phyloP scores from a whole-genome alignment of 1,139 yeast species.

The Yamadazyma spencermartinsiae region DNA sequence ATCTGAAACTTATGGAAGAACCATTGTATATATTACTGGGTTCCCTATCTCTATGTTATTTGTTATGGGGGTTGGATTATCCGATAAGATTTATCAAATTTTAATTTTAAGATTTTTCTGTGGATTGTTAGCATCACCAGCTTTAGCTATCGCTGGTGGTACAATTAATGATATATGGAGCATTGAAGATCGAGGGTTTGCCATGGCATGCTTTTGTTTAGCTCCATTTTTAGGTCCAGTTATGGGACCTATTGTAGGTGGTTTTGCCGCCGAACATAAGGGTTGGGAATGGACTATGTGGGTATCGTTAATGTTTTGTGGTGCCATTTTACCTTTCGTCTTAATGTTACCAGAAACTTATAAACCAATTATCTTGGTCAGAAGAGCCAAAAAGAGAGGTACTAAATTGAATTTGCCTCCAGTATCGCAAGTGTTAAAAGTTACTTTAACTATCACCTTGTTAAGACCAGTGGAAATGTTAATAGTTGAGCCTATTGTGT shows the following conservation, averaged over 20 bases:
- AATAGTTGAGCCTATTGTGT: slow-evolving; percentile 66
- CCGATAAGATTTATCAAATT: slow-evolving; percentile 56
- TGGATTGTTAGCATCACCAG: slow-evolving; percentile 82
- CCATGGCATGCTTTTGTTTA: slow-evolving; percentile 68
- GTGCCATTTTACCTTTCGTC: slow-evolving; percentile 60
- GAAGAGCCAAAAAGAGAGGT: slow-evolving; percentile 61
- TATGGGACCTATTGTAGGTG: slow-evolving; percentile 80
- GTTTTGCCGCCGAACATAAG: slow-evolving; percentile 66
- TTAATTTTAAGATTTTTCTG: slow-evolving; percentile 75
- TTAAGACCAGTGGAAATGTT: slow-evolving; percentile 67
- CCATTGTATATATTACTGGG: slow-evolving; percentile 57
- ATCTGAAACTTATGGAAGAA: slow-evolving; percentile 74
- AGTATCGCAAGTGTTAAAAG: slow-evolving; percentile 10
- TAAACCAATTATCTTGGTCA: slow-evolving; percentile 56
- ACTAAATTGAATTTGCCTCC: slow-evolving; percentile 40
- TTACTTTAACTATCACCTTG: slow-evolving; percentile 37
- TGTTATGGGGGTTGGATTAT: slow-evolving; percentile 73
- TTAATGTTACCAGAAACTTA: slow-evolving; percentile 68
- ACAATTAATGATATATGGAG: slow-evolving; percentile 74
- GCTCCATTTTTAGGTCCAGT: slow-evolving; percentile 82
- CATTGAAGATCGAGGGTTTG: slow-evolving; percentile 56
- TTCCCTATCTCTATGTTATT: slow-evolving; percentile 72
- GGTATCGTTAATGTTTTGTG: slow-evolving; percentile 74
- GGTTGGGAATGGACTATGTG: slow-evolving; percentile 80
- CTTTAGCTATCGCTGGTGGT: slow-evolving; percentile 85